Base-by-base conservation (phyloP, 306 rosid genomes). In the Cucurbita argyrosperma region DNA sequence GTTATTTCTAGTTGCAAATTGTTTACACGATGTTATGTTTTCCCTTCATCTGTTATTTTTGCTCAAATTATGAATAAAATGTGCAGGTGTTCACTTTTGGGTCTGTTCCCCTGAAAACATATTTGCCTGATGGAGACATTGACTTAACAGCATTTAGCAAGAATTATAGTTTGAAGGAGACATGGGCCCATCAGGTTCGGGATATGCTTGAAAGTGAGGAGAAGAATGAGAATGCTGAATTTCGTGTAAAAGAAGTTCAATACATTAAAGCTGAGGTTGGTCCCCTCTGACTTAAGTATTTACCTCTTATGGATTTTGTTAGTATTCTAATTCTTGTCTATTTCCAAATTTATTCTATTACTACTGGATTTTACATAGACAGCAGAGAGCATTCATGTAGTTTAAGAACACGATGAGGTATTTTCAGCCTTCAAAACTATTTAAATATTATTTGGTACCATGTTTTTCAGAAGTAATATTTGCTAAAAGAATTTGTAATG, bases 111-210 rank as follows among this genome's bases (percentile, higher is more conserved):
- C 89, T 94, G 43, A 94, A 94, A 85, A 94, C 99, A 10, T 94
- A 94, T 85, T 83, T 94, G 85, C 99, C 99, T 74, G 99, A 94
- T 88, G 99, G 99, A 74, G 99, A 94, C 81, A 94, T 94, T 82
- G 99, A 94, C 88, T 86, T 94, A 59, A 88, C 99, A 9, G 90
- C 97, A 78, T 91, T 94, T 79, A 82, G 97, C 83, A 61, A 85
- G 83, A 89, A 80, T 81, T 95, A 89, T 82, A 87, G 49, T 84
- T 74, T 84, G 90, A 94, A 94, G 84, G 99, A 94, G 69, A 61
- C 82, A 55, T 94, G 97, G 99, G 99, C 99, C 60, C 97, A 91
- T 77, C 91, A 87, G 73, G 99, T 94, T 76, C 95, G 95, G 45
- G 99, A 89, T 88, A 83, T 87, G 89, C 89, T 94, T 70, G 86